Conservation (phyloP, 805 yeast genomes). For the Martiniozyma abietophila region DNA sequence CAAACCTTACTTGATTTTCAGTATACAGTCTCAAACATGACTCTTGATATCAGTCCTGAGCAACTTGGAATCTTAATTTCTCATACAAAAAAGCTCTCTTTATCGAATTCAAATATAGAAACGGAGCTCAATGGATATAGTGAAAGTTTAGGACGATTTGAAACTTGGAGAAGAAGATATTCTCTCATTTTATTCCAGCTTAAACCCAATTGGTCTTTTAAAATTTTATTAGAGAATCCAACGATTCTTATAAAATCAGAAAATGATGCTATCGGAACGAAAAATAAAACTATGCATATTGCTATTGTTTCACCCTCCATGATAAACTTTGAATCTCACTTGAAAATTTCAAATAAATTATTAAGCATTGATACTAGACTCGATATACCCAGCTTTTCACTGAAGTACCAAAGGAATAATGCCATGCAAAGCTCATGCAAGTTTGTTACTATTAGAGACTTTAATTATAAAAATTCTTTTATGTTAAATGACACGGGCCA, state of each 20-base stretch:
- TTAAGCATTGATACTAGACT: slow-evolving; percentile 10
- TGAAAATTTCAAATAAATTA: slow-evolving; percentile 6
- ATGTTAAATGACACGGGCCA: too few relatives aligned
- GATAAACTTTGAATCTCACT: slow-evolving; percentile 16
- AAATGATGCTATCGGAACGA: slow-evolving; percentile 5
- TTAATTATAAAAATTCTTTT: slow-evolving; percentile 21
- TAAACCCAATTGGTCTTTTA: slow-evolving; percentile 18
- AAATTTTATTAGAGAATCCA: slow-evolving; percentile 23
- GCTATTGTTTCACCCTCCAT: slow-evolving; percentile 17
- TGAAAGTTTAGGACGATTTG: slow-evolving; percentile 2
- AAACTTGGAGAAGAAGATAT: neutral
- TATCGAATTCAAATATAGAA: too few relatives aligned
- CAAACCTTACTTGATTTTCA: slow-evolving; percentile 27
- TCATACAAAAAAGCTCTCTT: too few relatives aligned
- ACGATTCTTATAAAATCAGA: slow-evolving; percentile 18
- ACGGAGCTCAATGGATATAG: too few relatives aligned
- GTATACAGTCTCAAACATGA: slow-evolving; percentile 34
- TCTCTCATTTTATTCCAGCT: slow-evolving; percentile 2
- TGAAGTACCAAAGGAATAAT: slow-evolving; percentile 16
- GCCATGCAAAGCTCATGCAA: slow-evolving; percentile 4
- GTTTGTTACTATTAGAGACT: slow-evolving; percentile 11
- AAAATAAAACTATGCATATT: slow-evolving; percentile 13
- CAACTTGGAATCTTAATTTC: slow-evolving; percentile 28
- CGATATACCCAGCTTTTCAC: slow-evolving; percentile 16
- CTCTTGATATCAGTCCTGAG: slow-evolving; percentile 34